These are phyloP conservation scores for Pseudocercospora eumusae DNA, from an alignment of 2,329 filamentous ascomycete genomes.

Conservation along the genomic window DNA sequence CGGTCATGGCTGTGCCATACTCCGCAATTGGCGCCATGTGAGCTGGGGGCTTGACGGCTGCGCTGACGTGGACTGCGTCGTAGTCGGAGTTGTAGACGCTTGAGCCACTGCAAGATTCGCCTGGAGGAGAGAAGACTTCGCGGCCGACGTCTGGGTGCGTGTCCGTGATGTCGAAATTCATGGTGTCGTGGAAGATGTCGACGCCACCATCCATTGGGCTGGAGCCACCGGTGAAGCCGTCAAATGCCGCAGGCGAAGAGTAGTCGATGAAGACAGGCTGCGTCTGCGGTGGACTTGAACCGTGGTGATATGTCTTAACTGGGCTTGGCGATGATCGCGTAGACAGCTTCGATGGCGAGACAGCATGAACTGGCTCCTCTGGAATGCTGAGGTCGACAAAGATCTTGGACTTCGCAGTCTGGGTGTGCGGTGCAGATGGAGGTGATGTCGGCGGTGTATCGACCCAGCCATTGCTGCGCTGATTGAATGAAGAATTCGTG, in stretches of 20 bases:
- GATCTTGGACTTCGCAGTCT: slow-evolving; percentile 21
- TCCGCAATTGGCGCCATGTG: slow-evolving; percentile 67
- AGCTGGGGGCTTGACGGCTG: slow-evolving; percentile 24
- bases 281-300: background rate
- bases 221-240: slow-evolving; percentile 27
- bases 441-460: slow-evolving; percentile 40
- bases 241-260: slow-evolving; percentile 23
- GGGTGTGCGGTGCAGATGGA: slow-evolving; percentile 20
- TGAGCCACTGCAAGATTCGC: slow-evolving; percentile 33
- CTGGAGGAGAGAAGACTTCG: slow-evolving; percentile 34
- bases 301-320: slow-evolving; percentile 12
- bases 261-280: slow-evolving; percentile 21
- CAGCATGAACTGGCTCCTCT: slow-evolving; percentile 21
- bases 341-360: slow-evolving; percentile 34
- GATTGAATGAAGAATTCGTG: slow-evolving; percentile 30
- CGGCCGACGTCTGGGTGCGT: slow-evolving; percentile 31
- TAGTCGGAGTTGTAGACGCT: slow-evolving; percentile 35
- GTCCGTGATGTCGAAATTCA: slow-evolving; percentile 30
- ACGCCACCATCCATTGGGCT: slow-evolving; percentile 25
- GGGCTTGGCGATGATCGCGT: slow-evolving; percentile 29
- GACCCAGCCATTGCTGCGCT: slow-evolving; percentile 31
- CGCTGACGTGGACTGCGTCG: slow-evolving; percentile 27
- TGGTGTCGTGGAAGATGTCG: slow-evolving; percentile 29
- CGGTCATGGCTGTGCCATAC: slow-evolving; percentile 71
- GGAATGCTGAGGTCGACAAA: slow-evolving; percentile 31